phyloP scores from a whole-genome alignment of 345 rosid genomes.

The Hibiscus mutabilis region DNA sequence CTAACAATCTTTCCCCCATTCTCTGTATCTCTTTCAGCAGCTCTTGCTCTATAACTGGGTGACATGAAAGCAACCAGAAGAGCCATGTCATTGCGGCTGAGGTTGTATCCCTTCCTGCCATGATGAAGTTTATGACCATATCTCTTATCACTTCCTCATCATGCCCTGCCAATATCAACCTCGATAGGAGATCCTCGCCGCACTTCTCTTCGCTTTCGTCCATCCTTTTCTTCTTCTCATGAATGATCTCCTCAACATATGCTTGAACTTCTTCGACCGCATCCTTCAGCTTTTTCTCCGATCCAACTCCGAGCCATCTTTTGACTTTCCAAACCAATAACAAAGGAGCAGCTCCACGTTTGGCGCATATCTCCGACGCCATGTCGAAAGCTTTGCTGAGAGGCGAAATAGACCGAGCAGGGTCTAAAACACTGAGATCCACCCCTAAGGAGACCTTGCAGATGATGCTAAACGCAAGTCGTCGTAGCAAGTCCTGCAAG shows the following conservation, averaged over 20 bases:
- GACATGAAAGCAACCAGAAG: conserved; percentile 47
- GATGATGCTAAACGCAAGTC: conserved; percentile 42
- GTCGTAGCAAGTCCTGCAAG: conserved; percentile 49
- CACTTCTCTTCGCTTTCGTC: neutral
- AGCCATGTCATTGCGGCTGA: conserved; percentile 61
- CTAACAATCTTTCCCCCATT: conserved; percentile 13
- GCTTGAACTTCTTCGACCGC: conserved; percentile 35
- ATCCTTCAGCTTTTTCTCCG: conserved; percentile 41
- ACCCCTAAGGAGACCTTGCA: conserved; percentile 47
- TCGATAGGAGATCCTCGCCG: conserved; percentile 36
- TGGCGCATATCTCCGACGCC: conserved; percentile 49
- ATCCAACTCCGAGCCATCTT: conserved; percentile 44
- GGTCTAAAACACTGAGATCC: conserved; percentile 36
- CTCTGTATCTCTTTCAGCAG: conserved; percentile 32
- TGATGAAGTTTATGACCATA: conserved; percentile 44
- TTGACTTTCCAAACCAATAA: conserved; percentile 58
- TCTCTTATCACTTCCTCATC: conserved; percentile 45
- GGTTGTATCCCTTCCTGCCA: conserved; percentile 71
- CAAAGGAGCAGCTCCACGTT: conserved; percentile 47
- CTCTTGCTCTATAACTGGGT: conserved; percentile 29
- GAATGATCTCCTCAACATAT: conserved; percentile 21
- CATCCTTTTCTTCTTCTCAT: conserved; percentile 26
- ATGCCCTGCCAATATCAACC: conserved; percentile 33
- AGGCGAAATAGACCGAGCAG: conserved; percentile 22
- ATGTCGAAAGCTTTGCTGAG: conserved; percentile 44